These are phyloP conservation scores for Eleusine coracana DNA, from an alignment of 176 grass and related monocot species.

Conservation along the genomic window DNA sequence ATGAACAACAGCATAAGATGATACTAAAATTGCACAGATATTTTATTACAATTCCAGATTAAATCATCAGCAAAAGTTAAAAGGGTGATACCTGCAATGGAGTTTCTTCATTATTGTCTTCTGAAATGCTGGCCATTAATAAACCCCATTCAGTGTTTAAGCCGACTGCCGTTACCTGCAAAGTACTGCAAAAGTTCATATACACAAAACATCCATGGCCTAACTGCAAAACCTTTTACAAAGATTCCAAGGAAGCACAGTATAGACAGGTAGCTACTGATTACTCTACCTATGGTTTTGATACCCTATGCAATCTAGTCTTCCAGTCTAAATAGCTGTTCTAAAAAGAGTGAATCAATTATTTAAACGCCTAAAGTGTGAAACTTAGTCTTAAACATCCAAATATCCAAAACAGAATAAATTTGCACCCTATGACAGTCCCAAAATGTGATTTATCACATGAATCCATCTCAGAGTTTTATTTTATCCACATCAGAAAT, in stretches of 20 bases:
- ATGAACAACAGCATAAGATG: conserved; percentile 17
- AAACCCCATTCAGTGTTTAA: conserved; percentile 98
- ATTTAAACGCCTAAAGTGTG: background rate
- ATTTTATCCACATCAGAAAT: background rate
- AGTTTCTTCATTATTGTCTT: conserved; percentile 97
- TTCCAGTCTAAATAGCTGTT: background rate
- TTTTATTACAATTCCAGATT: conserved; percentile 19
- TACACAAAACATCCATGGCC: background rate
- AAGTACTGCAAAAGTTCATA: conserved; percentile 30
- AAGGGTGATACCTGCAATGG: conserved; percentile 74
- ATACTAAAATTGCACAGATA: conserved; percentile 16
- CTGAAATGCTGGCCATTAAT: conserved; percentile 96
- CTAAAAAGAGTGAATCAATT: background rate
- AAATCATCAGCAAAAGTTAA: conserved; percentile 34
- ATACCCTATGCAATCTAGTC: background rate
- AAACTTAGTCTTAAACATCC: background rate
- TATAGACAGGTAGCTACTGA: background rate
- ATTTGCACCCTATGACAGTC: background rate
- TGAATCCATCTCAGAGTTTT: background rate
- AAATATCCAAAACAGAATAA: too few relatives aligned
- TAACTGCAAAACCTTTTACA: background rate
- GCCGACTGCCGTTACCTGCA: conserved; percentile 94
- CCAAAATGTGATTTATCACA: background rate
- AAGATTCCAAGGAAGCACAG: background rate
- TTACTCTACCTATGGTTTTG: background rate